These are phyloP conservation scores for Phaeosphaeriaceae sp. DNA, from an alignment of 2,329 filamentous ascomycete genomes.

Conservation along the genomic window DNA sequence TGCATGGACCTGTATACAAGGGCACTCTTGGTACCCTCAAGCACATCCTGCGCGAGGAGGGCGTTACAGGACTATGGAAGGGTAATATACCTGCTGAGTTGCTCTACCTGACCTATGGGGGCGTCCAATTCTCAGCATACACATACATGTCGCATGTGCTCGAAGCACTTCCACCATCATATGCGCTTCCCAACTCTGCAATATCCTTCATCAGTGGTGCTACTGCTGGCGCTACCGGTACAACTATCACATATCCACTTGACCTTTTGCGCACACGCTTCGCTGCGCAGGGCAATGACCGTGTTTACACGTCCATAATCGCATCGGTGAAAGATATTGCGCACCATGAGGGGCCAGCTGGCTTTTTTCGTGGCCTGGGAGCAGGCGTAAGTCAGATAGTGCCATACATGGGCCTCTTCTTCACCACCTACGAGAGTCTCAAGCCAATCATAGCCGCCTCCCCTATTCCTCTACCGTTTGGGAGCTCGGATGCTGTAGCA, in stretches of 20 bases:
- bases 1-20: conserved; percentile 65
- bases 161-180: conserved; percentile 55
- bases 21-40: conserved; percentile 78
- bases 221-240: conserved; percentile 80
- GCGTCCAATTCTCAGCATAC: conserved; percentile 89
- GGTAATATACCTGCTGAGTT: conserved; percentile 95
- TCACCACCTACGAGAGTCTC: conserved; percentile 83
- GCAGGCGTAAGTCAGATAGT: conserved; percentile 87
- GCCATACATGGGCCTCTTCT: conserved; percentile 97
- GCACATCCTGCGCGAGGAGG: conserved; percentile 80
- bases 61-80: conserved; percentile 89
- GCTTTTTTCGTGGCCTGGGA: conserved; percentile 87
- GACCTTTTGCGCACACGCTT: conserved; percentile 94
- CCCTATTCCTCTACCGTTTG: conserved; percentile 68
- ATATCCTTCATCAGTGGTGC: conserved; percentile 87
- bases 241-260: conserved; percentile 85
- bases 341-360: conserved; percentile 73
- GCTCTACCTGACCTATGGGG: conserved; percentile 90
- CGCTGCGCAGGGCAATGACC: conserved; percentile 85
- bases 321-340: conserved; percentile 75
- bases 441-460: conserved; percentile 52
- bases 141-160: conserved; percentile 74
- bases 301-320: conserved; percentile 76
- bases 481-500: conserved; percentile 81
- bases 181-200: conserved; percentile 65